phyloP scores from a whole-genome alignment of 345 rosid genomes.

The Chamaenerion angustifolium region DNA sequence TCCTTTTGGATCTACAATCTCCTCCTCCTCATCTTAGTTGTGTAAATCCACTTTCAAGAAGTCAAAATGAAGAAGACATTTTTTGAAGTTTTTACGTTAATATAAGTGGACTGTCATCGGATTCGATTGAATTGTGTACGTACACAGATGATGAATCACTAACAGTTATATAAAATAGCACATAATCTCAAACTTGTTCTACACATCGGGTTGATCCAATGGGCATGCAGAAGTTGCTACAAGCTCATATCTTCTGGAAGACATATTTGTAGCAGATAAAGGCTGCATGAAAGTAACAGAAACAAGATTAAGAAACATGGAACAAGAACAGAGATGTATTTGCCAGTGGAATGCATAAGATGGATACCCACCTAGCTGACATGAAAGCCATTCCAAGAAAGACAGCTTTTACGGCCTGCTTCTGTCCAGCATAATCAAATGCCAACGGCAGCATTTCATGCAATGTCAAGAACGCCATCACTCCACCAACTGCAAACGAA shows the following conservation, averaged over 20 bases:
- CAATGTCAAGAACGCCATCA: constrained; percentile 94
- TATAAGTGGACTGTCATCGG: too few relatives aligned
- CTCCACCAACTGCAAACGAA: constrained; percentile 69
- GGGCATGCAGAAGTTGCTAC: constrained; percentile 13
- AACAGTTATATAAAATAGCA: too few relatives aligned
- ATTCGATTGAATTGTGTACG: too few relatives aligned
- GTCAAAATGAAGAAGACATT: too few relatives aligned
- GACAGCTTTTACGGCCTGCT: constrained; percentile 94
- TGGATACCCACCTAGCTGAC: constrained; percentile 96
- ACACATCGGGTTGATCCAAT: too few relatives aligned
- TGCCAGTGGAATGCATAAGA: too few relatives aligned
- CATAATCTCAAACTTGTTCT: too few relatives aligned
- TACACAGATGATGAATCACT: too few relatives aligned
- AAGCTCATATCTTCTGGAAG: constrained; percentile 59
- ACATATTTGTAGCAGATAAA: constrained; percentile 73
- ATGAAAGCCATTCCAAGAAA: constrained; percentile 97
- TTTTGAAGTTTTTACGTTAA: too few relatives aligned
- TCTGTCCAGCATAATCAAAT: constrained; percentile 96
- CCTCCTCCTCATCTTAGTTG: too few relatives aligned
- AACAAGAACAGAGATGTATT: constrained; percentile 1
- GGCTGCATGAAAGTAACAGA: constrained; percentile 27
- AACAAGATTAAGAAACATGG: background rate
- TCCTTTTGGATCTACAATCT: too few relatives aligned
- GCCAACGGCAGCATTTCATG: constrained; percentile 99
- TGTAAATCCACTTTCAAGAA: too few relatives aligned